Evolutionary conservation across 2,329 filamentous ascomycete genomes (phyloP), one percentile per base, ranked within the genome.

Genomic region (Venturia asperata): DNA sequence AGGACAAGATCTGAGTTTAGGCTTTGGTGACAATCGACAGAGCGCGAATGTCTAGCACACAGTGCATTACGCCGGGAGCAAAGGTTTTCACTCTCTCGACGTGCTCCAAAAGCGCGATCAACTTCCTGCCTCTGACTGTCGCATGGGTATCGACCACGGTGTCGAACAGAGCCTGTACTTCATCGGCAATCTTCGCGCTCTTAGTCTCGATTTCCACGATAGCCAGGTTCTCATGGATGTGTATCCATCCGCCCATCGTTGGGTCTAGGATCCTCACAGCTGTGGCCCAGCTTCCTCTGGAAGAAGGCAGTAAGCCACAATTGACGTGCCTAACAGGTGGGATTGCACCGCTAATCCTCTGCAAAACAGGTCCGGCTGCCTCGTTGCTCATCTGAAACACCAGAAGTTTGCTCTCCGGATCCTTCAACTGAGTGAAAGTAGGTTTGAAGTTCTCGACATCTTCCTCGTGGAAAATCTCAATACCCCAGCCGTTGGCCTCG

Each of bases 211-310:
- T 80, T 21, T 79, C 72, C 17, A 71, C 71, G 6, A 79, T 70
- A 21, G 80, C 78, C 43, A 85, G 80, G 68, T 86, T 87, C 73
- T 86, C 84, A 71, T 87, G 85, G 52, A 83, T 77, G 74, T 87
- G 84, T 10, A 83, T 68, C 84, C 84, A 87, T 0, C 84, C 84
- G 5, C 79, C 80, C 43, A 71, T 64, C 43, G 70, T 65, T 1
- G 66, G 47, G 70, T 84, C 81, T 43, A 86, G 65, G 19, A 81
- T 72, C 21, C 70, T 66, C 43, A 81, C 78, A 3, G 84, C 83
- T 52, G 74, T 76, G 17, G 71, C 68, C 82, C 83, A 85, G 17
- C 79, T 78, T 0, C 69, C 71, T 30, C 70, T 72, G 15, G 83
- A 85, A 5, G 78, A 78, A 0, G 85, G 85, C 64, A 87, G 70